Evolutionary conservation across 1,284 basidiomycete genomes (phyloP).

Genomic region (Tylopilus sp.): DNA sequence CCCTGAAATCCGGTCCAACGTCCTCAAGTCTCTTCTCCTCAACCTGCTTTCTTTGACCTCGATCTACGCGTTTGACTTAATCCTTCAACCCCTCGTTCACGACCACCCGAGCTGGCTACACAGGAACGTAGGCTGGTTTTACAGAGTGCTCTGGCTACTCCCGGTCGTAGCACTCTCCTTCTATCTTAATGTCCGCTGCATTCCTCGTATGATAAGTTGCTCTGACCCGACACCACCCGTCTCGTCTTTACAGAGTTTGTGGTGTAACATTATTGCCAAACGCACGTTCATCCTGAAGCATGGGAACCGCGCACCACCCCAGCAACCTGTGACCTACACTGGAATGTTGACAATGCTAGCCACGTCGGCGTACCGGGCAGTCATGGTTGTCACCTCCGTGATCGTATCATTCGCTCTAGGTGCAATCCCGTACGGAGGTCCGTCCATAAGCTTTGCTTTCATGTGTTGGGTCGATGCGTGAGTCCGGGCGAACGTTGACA

Average conservation of each 20-base stretch:
- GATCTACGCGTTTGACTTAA: conserved; percentile 66
- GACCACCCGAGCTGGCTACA: conserved; percentile 64
- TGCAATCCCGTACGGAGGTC: conserved; percentile 62
- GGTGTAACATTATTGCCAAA: conserved; percentile 70
- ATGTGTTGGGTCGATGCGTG: conserved; percentile 82
- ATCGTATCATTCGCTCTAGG: conserved; percentile 61
- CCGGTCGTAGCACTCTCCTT: conserved; percentile 69
- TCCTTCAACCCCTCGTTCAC: conserved; percentile 66
- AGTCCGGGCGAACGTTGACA: conserved; percentile 36
- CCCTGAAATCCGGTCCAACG: conserved; percentile 64
- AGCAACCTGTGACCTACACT: conserved; percentile 54
- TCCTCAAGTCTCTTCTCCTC: conserved; percentile 68
- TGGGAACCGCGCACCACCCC: conserved; percentile 49
- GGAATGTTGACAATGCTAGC: conserved; percentile 70
- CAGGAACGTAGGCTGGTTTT: conserved; percentile 69
- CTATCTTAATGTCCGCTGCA: conserved; percentile 66
- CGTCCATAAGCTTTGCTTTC: conserved; percentile 59
- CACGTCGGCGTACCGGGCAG: conserved; percentile 70
- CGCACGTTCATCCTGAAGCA: conserved; percentile 65
- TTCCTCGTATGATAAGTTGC: conserved; percentile 1
- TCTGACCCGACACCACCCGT: conserved; percentile 13
- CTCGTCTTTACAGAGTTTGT: conserved; percentile 51
- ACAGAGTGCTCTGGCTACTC: conserved; percentile 70
- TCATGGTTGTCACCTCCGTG: conserved; percentile 78
- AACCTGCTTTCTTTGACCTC: conserved; percentile 67